Evolutionary conservation across 352 stramenopile species (phyloP).

Genomic region (Phytophthora tentaculata): DNA sequence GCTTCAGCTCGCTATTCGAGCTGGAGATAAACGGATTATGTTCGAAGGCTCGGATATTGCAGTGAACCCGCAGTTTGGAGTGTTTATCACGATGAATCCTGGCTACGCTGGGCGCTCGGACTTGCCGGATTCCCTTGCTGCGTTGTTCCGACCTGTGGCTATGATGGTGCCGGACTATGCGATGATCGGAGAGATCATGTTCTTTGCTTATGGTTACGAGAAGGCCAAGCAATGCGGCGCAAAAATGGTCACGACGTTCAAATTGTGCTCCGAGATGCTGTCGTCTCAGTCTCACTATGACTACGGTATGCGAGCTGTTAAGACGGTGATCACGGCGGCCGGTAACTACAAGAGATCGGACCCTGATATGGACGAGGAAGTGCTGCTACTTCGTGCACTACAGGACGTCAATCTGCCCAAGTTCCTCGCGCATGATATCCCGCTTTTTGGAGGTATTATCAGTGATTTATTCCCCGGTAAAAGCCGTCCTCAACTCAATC

Average conservation of each 20-base stretch:
- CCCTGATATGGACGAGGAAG: slow-evolving; percentile 94
- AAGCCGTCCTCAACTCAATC: slow-evolving; percentile 88
- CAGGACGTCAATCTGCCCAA: slow-evolving; percentile 97
- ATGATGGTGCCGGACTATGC: slow-evolving; percentile 98
- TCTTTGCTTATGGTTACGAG: slow-evolving; percentile 95
- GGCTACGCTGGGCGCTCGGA: slow-evolving; percentile 95
- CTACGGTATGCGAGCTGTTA: slow-evolving; percentile 97
- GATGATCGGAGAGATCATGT: slow-evolving; percentile 97
- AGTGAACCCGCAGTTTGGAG: slow-evolving; percentile 93
- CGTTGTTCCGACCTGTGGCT: slow-evolving; percentile 94
- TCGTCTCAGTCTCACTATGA: slow-evolving; percentile 96
- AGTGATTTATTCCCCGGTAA: slow-evolving; percentile 95
- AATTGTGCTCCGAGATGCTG: slow-evolving; percentile 95
- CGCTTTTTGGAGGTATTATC: slow-evolving; percentile 95
- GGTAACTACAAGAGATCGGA: slow-evolving; percentile 95
- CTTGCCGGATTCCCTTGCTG: slow-evolving; percentile 95
- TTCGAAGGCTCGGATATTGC: slow-evolving; percentile 96
- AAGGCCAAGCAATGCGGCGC: slow-evolving; percentile 93
- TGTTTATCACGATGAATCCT: slow-evolving; percentile 98
- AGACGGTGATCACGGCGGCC: slow-evolving; percentile 94
- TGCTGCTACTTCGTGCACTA: slow-evolving; percentile 91
- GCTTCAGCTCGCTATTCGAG: slow-evolving; percentile 88
- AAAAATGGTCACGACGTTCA: slow-evolving; percentile 97
- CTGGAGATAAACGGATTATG: slow-evolving; percentile 88
- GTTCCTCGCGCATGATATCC: slow-evolving; percentile 95